phyloP scores from a whole-genome alignment of 345 rosid genomes.

The Draba incana region DNA sequence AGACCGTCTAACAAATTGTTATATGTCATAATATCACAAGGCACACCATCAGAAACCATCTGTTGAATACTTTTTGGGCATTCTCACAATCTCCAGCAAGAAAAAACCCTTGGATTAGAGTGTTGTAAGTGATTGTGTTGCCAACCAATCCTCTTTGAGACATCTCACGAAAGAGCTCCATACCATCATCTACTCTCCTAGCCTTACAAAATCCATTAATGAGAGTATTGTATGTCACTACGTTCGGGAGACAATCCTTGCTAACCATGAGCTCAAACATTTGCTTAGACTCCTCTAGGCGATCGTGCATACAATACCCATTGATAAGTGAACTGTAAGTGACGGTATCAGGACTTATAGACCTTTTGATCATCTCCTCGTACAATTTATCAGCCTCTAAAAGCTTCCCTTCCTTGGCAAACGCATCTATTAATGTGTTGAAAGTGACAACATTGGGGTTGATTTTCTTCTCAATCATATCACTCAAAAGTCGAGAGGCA shows the following conservation, averaged over 20 bases:
- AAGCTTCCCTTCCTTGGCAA: constrained; percentile 7
- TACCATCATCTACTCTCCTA: constrained; percentile 32
- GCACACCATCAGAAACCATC: constrained; percentile 34
- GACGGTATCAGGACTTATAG: not conserved
- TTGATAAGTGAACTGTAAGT: not conserved
- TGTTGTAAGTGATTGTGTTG: not conserved
- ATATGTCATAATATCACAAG: constrained; percentile 28
- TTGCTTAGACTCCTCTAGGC: not conserved
- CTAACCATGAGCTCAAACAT: constrained; percentile 18
- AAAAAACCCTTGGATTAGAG: constrained; percentile 34
- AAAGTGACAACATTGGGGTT: not conserved
- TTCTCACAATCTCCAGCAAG: constrained; percentile 18
- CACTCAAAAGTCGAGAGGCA: not conserved
- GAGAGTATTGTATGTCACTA: constrained; percentile 27
- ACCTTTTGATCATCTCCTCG: not conserved
- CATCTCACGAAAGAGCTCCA: constrained; percentile 32
- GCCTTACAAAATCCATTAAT: constrained; percentile 36
- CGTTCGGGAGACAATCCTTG: not conserved
- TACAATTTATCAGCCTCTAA: constrained; percentile 5
- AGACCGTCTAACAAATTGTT: constrained; percentile 32
- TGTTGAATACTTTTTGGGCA: constrained; percentile 30
- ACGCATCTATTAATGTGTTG: not conserved
- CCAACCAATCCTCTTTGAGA: constrained; percentile 29
- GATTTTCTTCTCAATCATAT: constrained; percentile 7
- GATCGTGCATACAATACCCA: not conserved